Evolutionary conservation across 768 basidiomycete genomes (phyloP).

Genomic region (Scleroderma bovista): DNA sequence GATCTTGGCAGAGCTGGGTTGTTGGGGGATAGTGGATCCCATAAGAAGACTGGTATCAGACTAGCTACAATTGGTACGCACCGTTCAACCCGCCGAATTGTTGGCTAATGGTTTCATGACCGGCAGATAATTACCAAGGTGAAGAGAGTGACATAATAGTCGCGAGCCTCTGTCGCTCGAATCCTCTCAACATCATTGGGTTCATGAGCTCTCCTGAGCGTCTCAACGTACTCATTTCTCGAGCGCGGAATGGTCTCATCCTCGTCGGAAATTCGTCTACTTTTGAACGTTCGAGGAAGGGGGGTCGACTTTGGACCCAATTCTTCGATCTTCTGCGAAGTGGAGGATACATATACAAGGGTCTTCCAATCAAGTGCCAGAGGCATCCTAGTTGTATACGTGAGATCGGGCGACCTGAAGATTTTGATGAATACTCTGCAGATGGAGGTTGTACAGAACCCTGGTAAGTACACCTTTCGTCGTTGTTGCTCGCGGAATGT

Average conservation of each 20-base stretch:
- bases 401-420: slow-evolving; percentile 34
- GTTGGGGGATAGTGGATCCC: slow-evolving; percentile 33
- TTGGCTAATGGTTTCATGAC: neutral
- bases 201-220: slow-evolving; percentile 70
- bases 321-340: slow-evolving; percentile 42
- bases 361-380: slow-evolving; percentile 55
- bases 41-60: slow-evolving; percentile 42
- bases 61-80: slow-evolving; percentile 59
- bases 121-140: slow-evolving; percentile 68
- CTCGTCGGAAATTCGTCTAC: slow-evolving; percentile 62
- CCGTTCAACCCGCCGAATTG: neutral
- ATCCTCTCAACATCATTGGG: slow-evolving; percentile 50
- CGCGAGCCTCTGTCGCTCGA: slow-evolving; percentile 56
- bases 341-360: slow-evolving; percentile 47
- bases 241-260: slow-evolving; percentile 61
- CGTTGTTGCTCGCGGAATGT: no score
- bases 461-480: slow-evolving; percentile 39
- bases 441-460: slow-evolving; percentile 59
- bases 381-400: slow-evolving; percentile 41
- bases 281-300: slow-evolving; percentile 48
- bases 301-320: slow-evolving; percentile 44
- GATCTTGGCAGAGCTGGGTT: slow-evolving; percentile 59
- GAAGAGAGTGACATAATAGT: slow-evolving; percentile 71
- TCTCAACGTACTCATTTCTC: slow-evolving; percentile 64
- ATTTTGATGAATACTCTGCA: slow-evolving; percentile 49